Conservation (phyloP, 768 basidiomycete genomes). For the Rhizopogon vesiculosus region DNA sequence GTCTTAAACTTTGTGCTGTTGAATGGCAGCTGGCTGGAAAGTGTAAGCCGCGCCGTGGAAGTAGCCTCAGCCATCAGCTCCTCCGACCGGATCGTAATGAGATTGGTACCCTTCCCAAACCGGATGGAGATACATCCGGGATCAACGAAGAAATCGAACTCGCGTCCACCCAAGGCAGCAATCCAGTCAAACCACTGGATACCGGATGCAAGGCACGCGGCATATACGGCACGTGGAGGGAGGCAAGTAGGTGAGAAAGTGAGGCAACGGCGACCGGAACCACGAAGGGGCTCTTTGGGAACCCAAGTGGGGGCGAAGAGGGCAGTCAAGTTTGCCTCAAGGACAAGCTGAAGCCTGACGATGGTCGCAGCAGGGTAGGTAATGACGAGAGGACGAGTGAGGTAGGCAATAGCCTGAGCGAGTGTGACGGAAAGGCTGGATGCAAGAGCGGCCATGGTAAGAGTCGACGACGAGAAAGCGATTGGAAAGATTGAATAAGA, state of each 20-base stretch:
- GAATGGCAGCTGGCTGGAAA: constrained; percentile 13
- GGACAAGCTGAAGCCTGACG: constrained; percentile 63
- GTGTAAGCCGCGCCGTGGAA: constrained; percentile 4
- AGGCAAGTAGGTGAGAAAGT: constrained; percentile 63
- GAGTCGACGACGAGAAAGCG: neutral
- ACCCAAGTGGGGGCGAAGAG: constrained; percentile 67
- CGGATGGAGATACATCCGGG: constrained; percentile 75
- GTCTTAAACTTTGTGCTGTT: constrained; percentile 43
- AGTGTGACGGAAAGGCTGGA: constrained; percentile 61
- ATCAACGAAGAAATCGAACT: constrained; percentile 79
- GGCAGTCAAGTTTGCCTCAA: constrained; percentile 70
- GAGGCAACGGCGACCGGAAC: constrained; percentile 71
- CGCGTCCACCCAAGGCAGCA: constrained; percentile 55
- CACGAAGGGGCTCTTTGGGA: constrained; percentile 56
- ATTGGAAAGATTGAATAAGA: constrained; percentile 6
- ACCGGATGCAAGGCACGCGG: constrained; percentile 62
- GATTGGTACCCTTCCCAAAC: constrained; percentile 40
- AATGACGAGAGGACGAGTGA: constrained; percentile 59
- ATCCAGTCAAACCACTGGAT: constrained; percentile 86
- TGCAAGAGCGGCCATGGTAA: constrained; percentile 29
- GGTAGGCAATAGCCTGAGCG: constrained; percentile 68
- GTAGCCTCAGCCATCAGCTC: constrained; percentile 31
- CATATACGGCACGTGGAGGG: constrained; percentile 68
- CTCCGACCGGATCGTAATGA: constrained; percentile 67
- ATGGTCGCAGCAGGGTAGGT: constrained; percentile 58